A percentile compares a stretch with the other conserved stretches of the same genome.
phyloP scores from a whole-genome alignment of 768 basidiomycete species.

The Botryobasidium botryosum region DNA sequence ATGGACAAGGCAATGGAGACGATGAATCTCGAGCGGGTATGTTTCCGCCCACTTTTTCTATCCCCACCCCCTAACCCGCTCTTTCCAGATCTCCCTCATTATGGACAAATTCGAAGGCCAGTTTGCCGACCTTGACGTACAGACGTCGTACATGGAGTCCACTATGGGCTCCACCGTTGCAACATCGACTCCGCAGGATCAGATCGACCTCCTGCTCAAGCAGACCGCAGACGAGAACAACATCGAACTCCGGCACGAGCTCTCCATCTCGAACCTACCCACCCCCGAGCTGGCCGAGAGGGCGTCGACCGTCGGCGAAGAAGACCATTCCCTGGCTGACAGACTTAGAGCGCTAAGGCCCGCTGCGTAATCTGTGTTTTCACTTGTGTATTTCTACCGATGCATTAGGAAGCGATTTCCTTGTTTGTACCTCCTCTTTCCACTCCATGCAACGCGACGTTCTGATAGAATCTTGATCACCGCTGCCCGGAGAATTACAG shows the following conservation, averaged over 20 bases:
- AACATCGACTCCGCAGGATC: conserved; percentile 87
- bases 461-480: too few relatives aligned
- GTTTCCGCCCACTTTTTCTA: background rate
- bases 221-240: conserved; percentile 96
- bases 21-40: conserved; percentile 94
- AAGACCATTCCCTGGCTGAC: conserved; percentile 69
- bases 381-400: too few relatives aligned
- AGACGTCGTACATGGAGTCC: conserved; percentile 96
- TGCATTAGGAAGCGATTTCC: too few relatives aligned
- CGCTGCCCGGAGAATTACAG: too few relatives aligned
- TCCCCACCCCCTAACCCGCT: background rate
- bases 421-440: too few relatives aligned
- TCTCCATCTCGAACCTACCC: conserved; percentile 43
- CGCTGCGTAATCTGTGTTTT: conserved; percentile 40
- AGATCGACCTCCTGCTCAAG: conserved; percentile 79
- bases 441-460: too few relatives aligned
- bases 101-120: conserved; percentile 99
- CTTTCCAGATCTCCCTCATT: conserved; percentile 72
- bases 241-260: conserved; percentile 84
- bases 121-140: conserved; percentile 93
- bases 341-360: conserved; percentile 78
- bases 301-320: conserved; percentile 36
- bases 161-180: conserved; percentile 90
- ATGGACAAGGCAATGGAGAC: conserved; percentile 99
- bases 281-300: conserved; percentile 39